phyloP scores from a whole-genome alignment of 192 early-diverging fungal genomes.

The Oehlia diaphana region DNA sequence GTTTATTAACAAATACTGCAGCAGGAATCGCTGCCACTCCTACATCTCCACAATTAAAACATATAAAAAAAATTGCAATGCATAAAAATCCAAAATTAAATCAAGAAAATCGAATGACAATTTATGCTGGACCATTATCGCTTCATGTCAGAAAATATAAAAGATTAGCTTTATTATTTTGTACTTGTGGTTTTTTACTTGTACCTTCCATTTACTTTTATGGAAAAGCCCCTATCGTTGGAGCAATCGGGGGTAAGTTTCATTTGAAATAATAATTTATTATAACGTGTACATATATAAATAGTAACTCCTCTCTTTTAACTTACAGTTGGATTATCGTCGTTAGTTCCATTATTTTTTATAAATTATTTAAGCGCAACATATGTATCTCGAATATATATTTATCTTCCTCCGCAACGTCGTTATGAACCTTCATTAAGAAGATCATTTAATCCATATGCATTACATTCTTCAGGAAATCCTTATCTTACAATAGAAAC shows the following conservation, averaged over 20 bases:
- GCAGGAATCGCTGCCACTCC: no score
- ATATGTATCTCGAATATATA: constrained; percentile 9
- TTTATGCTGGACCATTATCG: constrained; percentile 2
- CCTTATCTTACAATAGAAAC: constrained; percentile 13
- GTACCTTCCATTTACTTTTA: constrained; percentile 3
- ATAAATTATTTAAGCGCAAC: constrained; percentile 17
- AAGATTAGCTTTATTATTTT: constrained; percentile 12
- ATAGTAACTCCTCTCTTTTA: background rate
- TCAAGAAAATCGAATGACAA: background rate
- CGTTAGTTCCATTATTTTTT: background rate
- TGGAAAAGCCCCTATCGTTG: constrained; percentile 16
- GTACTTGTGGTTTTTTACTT: background rate
- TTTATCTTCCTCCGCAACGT: background rate
- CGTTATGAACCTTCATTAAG: background rate
- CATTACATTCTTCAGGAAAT: background rate
- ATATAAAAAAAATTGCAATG: background rate
- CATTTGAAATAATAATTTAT: background rate
- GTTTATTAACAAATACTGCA: background rate
- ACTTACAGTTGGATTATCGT: background rate
- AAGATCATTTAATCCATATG: background rate
- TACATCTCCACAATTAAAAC: background rate
- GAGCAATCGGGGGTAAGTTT: background rate
- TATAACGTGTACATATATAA: background rate
- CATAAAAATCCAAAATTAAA: background rate
- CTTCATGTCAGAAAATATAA: background rate